Conservation (phyloP, 805 yeast species). For the Starmerella powellii region DNA sequence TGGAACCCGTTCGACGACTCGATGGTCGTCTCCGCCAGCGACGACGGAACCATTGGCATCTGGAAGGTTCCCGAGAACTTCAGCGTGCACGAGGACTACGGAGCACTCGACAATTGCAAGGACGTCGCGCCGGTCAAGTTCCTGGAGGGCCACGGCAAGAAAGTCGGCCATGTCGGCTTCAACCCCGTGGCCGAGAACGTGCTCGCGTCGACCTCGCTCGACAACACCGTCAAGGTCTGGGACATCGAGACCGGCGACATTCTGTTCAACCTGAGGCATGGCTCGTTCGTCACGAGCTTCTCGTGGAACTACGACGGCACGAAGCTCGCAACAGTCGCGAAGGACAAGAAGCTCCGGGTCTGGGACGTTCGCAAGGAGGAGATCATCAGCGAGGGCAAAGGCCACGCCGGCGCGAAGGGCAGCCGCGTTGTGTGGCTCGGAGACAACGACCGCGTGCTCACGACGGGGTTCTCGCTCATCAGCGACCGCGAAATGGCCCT, state of each 20-base stretch:
- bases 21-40: slow-evolving; percentile 67
- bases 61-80: slow-evolving; percentile 83
- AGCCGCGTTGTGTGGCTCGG: slow-evolving; percentile 88
- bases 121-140: slow-evolving; percentile 63
- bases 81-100: slow-evolving; percentile 43
- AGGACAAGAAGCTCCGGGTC: slow-evolving; percentile 80
- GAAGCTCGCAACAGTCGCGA: slow-evolving; percentile 71
- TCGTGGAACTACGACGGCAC: slow-evolving; percentile 85
- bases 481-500: slow-evolving; percentile 92
- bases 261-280: slow-evolving; percentile 64
- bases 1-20: slow-evolving; percentile 82
- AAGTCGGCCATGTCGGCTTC: slow-evolving; percentile 83
- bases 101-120: slow-evolving; percentile 40
- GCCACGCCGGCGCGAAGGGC: slow-evolving; percentile 88
- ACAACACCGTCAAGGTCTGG: slow-evolving; percentile 87
- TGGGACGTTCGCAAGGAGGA: slow-evolving; percentile 80
- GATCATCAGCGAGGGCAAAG: slow-evolving; percentile 68
- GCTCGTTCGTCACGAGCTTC: slow-evolving; percentile 86
- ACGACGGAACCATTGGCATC: slow-evolving; percentile 67
- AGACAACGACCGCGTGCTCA: slow-evolving; percentile 65
- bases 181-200: slow-evolving; percentile 83
- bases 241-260: slow-evolving; percentile 64
- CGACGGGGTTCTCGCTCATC: slow-evolving; percentile 87
- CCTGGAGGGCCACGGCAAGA: slow-evolving; percentile 77
- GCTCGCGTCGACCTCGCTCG: slow-evolving; percentile 81